These are phyloP conservation scores for Xylaria sp. DNA, from an alignment of 2,329 filamentous ascomycete species.

Conservation along the genomic window DNA sequence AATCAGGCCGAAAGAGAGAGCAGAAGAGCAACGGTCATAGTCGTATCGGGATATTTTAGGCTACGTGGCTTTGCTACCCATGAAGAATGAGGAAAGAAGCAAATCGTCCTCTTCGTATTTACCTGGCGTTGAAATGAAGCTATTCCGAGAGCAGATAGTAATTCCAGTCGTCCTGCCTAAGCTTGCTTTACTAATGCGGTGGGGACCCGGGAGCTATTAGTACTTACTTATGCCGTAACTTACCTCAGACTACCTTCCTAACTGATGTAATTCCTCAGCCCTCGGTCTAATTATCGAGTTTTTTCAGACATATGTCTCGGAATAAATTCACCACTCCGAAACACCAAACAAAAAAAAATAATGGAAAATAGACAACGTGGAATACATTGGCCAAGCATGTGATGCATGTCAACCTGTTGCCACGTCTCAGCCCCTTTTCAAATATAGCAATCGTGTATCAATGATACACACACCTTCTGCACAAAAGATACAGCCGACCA, in stretches of 20 bases:
- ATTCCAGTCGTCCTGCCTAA: background rate
- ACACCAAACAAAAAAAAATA: background rate
- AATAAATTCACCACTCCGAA: background rate
- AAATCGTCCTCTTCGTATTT: background rate
- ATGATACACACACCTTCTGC: background rate
- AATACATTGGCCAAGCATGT: background rate
- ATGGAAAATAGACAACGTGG: background rate
- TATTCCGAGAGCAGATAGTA: constrained; percentile 6
- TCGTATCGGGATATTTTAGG: background rate
- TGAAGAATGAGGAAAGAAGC: background rate
- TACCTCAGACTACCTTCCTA: background rate
- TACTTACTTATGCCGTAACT: background rate
- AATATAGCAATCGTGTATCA: background rate
- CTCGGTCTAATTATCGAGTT: background rate
- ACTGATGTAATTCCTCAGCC: background rate
- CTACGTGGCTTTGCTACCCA: background rate
- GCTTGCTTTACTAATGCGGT: constrained; percentile 4
- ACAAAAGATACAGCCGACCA: background rate
- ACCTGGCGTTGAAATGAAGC: background rate
- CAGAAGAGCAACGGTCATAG: background rate
- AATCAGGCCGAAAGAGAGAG: background rate
- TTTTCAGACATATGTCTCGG: background rate
- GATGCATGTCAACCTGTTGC: constrained; percentile 7
- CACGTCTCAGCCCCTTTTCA: constrained; percentile 20
- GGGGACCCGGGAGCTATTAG: background rate